Evolutionary conservation across 192 early-diverging fungal species (phyloP), one percentile per base, ranked within the genome.

Genomic region (Entomortierella chlamydospora): DNA sequence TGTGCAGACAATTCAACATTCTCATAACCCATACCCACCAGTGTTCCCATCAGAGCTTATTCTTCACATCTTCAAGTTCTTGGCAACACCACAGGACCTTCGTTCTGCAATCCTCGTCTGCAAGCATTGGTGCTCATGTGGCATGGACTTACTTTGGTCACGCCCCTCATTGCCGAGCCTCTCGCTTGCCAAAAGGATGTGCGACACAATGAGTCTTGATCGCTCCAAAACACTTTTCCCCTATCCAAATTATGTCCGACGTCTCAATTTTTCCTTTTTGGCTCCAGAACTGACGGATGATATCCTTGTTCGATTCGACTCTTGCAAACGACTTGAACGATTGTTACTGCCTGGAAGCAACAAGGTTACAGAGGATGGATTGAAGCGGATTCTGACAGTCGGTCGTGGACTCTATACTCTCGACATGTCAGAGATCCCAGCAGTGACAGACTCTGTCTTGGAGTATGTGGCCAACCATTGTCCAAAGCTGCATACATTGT

Each of bases 241-340:
- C 6, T 90, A 90, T 57, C 13, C 73, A 18, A 69, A 81, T 9
- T 85, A 88, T 54, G 82, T 90, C 31, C 83, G 87, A 23, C 85
- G 88, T 18, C 83, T 90, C 34, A 90, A 90, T 60, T 82, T 90
- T 59, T 81, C 86, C n/a, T 80, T 79, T 53, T 56, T 90, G 22
- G 56, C 79, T 1, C 83, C 72, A 5, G 64, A 82, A 54, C 56
- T 89, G 37, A 70, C 64, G 2, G 88, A 89, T 39, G 56, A 70
- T 12, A 62, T 71, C 1, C 37, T 89, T 9, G 29, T 54, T 22
- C 57, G 57, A 30, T 83, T 88, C 28, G 61, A 57, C 17, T 26
- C 51, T 28, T 90, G 88, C 51, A 62, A 70, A 28, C 76, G 87
- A 54, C 64, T 90, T 30, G 88, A 90, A 60, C 64, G 88, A 7